Percentiles rank a stretch among this genome's conserved stretches.
Conservation (phyloP, 805 yeast genomes). For the Barnettozyma salicaria region DNA sequence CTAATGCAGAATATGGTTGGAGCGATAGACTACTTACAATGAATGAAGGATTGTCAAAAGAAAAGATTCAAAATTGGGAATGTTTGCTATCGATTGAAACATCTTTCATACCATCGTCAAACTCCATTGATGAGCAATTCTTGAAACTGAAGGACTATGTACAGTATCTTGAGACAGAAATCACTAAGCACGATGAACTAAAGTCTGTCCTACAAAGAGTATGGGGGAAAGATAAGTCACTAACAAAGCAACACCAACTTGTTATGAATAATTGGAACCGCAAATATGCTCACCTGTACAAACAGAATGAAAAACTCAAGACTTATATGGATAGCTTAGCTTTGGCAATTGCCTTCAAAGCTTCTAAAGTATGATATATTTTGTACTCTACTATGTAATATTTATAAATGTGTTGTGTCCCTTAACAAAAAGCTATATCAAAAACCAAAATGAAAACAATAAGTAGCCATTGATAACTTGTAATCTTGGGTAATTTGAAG, state of each 20-base stretch:
- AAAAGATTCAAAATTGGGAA: conserved; percentile 22
- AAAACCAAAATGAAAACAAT: conserved; percentile 1
- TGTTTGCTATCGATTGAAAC: conserved; percentile 25
- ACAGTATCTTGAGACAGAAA: conserved; percentile 31
- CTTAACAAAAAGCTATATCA: not conserved
- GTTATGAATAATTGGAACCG: conserved; percentile 39
- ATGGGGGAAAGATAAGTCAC: conserved; percentile 26
- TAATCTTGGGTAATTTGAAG: no score
- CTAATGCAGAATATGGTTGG: conserved; percentile 83
- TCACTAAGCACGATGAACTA: conserved; percentile 39
- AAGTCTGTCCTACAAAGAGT: conserved; percentile 32
- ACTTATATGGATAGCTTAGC: conserved; percentile 31
- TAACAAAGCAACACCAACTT: conserved; percentile 20
- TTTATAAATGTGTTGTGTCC: no score
- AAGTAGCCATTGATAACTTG: no score
- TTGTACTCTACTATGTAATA: no score
- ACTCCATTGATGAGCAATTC: conserved; percentile 34
- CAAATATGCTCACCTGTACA: conserved; percentile 33
- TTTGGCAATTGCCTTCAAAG: conserved; percentile 24
- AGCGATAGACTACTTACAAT: conserved; percentile 22
- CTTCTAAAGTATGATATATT: conserved; percentile 15
- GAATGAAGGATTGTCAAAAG: conserved; percentile 22
- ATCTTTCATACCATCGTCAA: conserved; percentile 26
- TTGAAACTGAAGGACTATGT: conserved; percentile 35
- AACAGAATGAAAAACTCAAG: conserved; percentile 31